phyloP scores from a whole-genome alignment of 1,139 yeast genomes.

The Taiozyma sp. region DNA sequence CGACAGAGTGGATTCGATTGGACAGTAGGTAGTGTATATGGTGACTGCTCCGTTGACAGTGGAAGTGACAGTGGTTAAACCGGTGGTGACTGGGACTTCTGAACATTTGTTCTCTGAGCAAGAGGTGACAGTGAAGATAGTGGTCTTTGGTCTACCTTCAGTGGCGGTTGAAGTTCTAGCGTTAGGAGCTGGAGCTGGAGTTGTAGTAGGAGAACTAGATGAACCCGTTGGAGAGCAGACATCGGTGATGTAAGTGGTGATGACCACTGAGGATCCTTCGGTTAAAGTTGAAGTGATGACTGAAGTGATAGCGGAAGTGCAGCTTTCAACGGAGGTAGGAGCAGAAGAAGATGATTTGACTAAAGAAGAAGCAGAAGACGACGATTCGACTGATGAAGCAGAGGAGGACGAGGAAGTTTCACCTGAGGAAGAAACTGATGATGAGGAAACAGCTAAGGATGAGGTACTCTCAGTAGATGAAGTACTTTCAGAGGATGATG shows the following conservation, averaged over 20 bases:
- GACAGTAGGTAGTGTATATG: no score
- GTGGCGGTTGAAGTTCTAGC: not conserved
- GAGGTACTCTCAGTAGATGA: not conserved
- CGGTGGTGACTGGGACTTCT: no score
- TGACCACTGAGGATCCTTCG: not conserved
- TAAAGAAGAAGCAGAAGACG: not conserved
- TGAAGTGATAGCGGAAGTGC: not conserved
- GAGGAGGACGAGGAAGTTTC: not conserved
- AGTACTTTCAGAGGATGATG: no score
- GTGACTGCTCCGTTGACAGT: no score
- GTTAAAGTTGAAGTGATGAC: not conserved
- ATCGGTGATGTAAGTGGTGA: not conserved
- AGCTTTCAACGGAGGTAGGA: not conserved
- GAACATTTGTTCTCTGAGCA: no score
- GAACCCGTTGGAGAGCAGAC: not conserved
- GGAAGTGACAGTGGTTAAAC: no score
- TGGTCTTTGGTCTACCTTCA: no score
- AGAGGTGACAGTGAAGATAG: not conserved
- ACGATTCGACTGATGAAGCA: not conserved
- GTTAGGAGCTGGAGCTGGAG: not conserved
- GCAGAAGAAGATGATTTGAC: not conserved
- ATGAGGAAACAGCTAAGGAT: not conserved
- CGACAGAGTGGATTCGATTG: no score
- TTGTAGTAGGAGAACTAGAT: not conserved
- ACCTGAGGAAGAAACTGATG: not conserved